These are phyloP conservation scores for Sporothrix luriei DNA, from an alignment of 2,329 filamentous ascomycete species.

Conservation along the genomic window DNA sequence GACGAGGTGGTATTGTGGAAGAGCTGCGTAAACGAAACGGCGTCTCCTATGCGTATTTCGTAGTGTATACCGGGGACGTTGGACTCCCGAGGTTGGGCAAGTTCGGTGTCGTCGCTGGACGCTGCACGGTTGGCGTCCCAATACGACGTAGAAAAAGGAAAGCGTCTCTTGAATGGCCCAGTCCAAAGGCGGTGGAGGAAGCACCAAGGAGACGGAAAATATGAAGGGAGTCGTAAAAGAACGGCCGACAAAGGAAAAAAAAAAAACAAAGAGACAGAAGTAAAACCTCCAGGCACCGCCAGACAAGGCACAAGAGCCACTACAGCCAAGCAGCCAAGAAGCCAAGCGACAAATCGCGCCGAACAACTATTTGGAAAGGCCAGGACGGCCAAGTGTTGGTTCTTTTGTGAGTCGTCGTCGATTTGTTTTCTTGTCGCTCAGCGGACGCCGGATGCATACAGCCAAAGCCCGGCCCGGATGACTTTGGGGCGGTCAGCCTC, in stretches of 20 bases:
- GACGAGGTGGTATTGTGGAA: not conserved
- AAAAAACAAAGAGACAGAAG: not conserved
- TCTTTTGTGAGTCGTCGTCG: not conserved
- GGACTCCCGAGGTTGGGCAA: too few species aligned
- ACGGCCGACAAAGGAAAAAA: not conserved
- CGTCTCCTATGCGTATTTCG: too few species aligned
- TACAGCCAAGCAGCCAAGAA: not conserved
- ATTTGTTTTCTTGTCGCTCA: not conserved
- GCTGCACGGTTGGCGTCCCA: not conserved
- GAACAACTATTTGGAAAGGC: not conserved
- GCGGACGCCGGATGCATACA: not conserved
- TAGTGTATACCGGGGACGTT: too few species aligned
- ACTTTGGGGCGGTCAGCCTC: not conserved
- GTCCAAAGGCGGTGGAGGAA: constrained; percentile 1
- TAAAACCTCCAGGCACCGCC: not conserved
- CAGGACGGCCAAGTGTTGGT: not conserved
- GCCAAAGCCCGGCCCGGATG: too few species aligned
- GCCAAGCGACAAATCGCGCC: too few species aligned
- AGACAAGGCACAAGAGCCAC: not conserved
- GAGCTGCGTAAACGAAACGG: not conserved
- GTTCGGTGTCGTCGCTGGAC: too few species aligned
- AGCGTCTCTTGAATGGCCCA: not conserved
- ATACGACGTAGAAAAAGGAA: not conserved
- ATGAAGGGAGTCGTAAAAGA: not conserved
- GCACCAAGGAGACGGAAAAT: not conserved